Base-by-base conservation (phyloP, 352 stramenopile genomes). In the Globisporangium splendens region DNA sequence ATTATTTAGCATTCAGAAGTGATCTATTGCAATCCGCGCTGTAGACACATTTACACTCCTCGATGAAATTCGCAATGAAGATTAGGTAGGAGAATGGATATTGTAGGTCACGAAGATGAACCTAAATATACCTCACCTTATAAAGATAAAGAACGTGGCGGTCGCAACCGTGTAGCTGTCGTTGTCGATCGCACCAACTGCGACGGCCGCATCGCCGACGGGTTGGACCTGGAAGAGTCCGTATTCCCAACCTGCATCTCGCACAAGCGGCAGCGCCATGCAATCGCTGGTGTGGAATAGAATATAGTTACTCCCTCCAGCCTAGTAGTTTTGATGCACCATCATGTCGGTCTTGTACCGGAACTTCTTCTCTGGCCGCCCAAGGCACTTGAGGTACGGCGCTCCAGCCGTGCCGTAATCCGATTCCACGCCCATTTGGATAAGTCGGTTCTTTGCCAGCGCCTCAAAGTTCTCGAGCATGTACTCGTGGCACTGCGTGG, bases 321-420 rank as follows among this genome's bases (percentile, higher is more conserved):
- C 66, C 75, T 75, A 88, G 60, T 79, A 86, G 0, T 66, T 71
- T 56, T 83, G 68, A 5, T 78, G 66, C 8, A 77, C 69, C 70
- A 88, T 70, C 54, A 84, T 56, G 54, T 88, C 75, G 4, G 75
- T 79, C 17, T 81, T 74, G 56, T 78, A 88, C 31, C 65, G 57
- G 59, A 88, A 88, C 2, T 56, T n/a, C 2, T 46, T 22, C n/a
- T 65, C 41, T 0, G 77, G 67, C 3, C 77, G 71, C 6, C 73
- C 73, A 18, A 59, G 55, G 47, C 77, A 88, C 33, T 72, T 71
- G 46, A 88, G 53, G 31, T 79, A 88, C 0, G 69, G 61, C 18
- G 63, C 63, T 11, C 77, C 77, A 15, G 52, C 44, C n/a, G 54
- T 54, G 0, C 77, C 75, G 20, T 78, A 80, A 44, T 83, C 77